Conservation (phyloP, 768 basidiomycete genomes). For the Tubosaeta sp. region DNA sequence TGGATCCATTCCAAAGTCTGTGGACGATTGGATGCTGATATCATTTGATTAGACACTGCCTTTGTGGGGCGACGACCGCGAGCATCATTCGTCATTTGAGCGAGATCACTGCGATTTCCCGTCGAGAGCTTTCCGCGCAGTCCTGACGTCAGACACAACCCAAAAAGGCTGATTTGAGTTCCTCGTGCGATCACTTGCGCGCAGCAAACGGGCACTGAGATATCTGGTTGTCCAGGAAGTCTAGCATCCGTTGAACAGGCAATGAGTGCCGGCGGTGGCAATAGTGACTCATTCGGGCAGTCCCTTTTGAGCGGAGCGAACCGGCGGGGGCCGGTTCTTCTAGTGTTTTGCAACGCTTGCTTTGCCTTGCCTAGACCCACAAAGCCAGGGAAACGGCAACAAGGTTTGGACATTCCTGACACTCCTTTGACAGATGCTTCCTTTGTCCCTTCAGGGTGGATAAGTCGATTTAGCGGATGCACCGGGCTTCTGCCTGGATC, state of each 20-base stretch:
- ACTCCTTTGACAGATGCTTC: not conserved
- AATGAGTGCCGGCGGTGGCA: conserved; percentile 7
- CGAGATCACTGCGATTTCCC: conserved; percentile 7
- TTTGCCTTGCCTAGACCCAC: not conserved
- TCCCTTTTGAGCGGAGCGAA: conserved; percentile 7
- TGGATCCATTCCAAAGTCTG: conserved; percentile 12
- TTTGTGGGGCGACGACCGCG: conserved; percentile 8
- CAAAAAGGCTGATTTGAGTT: not conserved
- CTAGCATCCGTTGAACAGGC: too few relatives aligned
- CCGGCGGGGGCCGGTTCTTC: conserved; percentile 2
- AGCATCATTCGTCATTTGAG: conserved; percentile 1
- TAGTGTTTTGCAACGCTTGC: conserved; percentile 8
- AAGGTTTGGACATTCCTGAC: not conserved
- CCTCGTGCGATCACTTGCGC: too few relatives aligned
- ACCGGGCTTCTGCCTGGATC: not conserved
- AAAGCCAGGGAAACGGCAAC: not conserved
- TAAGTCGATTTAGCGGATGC: not conserved
- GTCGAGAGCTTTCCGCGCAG: conserved; percentile 17
- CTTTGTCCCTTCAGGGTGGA: not conserved
- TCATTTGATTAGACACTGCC: conserved; percentile 21
- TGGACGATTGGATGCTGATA: conserved; percentile 16
- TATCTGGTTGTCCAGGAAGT: not conserved
- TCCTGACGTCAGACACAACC: conserved; percentile 22
- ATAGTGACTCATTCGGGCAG: conserved; percentile 2
- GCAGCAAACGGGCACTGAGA: not conserved